A percentile compares a stretch with the other conserved stretches of the same genome.
Evolutionary conservation across 2,329 filamentous ascomycete genomes (phyloP).

Genomic region (Ramularia collo-cygni): DNA sequence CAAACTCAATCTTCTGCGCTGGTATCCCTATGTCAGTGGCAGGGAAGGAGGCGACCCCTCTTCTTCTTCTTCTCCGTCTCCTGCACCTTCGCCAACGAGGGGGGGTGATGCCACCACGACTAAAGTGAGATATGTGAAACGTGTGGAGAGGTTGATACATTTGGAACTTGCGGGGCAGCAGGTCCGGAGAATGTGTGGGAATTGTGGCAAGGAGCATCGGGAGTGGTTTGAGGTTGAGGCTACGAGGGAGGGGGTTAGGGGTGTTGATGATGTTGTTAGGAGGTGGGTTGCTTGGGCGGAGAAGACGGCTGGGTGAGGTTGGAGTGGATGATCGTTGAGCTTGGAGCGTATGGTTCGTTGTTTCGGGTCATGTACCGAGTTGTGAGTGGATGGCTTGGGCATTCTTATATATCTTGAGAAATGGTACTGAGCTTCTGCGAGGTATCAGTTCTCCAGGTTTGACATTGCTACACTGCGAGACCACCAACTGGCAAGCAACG

Average conservation of each 20-base stretch:
- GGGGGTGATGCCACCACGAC: too few relatives aligned
- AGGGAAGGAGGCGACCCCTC: too few relatives aligned
- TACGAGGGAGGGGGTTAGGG: constrained; percentile 60
- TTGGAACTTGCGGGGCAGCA: constrained; percentile 64
- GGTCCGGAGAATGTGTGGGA: constrained; percentile 59
- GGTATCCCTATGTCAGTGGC: constrained; percentile 81
- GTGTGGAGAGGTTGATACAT: constrained; percentile 85
- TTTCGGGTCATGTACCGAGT: too few relatives aligned
- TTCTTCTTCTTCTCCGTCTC: constrained; percentile 16
- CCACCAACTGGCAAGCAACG: too few relatives aligned
- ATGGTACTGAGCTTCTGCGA: too few relatives aligned
- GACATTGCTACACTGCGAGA: too few relatives aligned
- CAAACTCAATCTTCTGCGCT: constrained; percentile 77
- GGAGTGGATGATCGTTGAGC: too few relatives aligned
- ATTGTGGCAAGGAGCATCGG: constrained; percentile 76
- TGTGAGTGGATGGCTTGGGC: too few relatives aligned
- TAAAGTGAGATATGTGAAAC: constrained; percentile 78
- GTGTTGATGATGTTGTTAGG: constrained; percentile 65
- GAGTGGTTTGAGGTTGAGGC: constrained; percentile 95
- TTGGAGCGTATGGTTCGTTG: too few relatives aligned
- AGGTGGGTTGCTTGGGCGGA: constrained; percentile 76
- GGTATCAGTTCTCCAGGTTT: too few relatives aligned
- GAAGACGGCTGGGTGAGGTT: constrained; percentile 5
- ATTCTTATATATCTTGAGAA: too few relatives aligned
- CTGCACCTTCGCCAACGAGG: constrained; percentile 17